Base-by-base conservation (phyloP, 75 land plant genomes). In the Selaginella moellendorffii region DNA sequence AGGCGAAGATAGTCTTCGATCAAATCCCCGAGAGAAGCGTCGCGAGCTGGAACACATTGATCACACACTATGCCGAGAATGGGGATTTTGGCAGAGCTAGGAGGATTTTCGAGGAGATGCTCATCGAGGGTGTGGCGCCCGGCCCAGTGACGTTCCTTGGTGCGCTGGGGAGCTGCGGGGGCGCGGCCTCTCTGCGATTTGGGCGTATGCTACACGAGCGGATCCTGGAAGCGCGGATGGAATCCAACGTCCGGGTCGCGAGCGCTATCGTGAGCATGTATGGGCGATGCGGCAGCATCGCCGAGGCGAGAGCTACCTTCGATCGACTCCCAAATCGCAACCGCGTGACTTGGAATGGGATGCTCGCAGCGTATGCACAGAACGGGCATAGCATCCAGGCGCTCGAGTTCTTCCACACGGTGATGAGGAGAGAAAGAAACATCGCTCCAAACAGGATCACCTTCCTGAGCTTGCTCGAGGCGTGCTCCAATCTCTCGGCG, bases 191-290 rank as follows among this genome's bases (percentile, higher is more conserved):
- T 46, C 51, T 46, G 51, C 14, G 18, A 10, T 2, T 24, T 2
- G 59, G 17, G 9, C 5, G 24, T 2, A 21, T 8, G 19, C 5
- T 56, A 25, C 59, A 56, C 59, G 17, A 9, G 59, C 21, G 59
- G 25, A 56, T 56, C 24, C 59, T 56, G 8, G 25, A 21, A 2
- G 9, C 21, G 19, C 17, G 59, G 24, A 2, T 21, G 8, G 59
- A 56, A 56, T 8, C 5, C 23, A 25, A 56, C 59, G 8, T 56
- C 9, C 23, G 19, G 19, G 59, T 56, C n/a, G 8, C 59, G 24
- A 56, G 59, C n/a, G 59, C 59, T 9, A 5, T 56, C n/a, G 24
- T 56, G 19, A 56, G n/a, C 24, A 56, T 24, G 24, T 56, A 56
- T 19, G 59, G 59, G 25, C 5, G 24, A 56, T 56, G n/a, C 24